Percentiles rank a stretch among this genome's conserved stretches.
phyloP scores from a whole-genome alignment of 768 basidiomycete genomes.

The Podaxis rugospora region DNA sequence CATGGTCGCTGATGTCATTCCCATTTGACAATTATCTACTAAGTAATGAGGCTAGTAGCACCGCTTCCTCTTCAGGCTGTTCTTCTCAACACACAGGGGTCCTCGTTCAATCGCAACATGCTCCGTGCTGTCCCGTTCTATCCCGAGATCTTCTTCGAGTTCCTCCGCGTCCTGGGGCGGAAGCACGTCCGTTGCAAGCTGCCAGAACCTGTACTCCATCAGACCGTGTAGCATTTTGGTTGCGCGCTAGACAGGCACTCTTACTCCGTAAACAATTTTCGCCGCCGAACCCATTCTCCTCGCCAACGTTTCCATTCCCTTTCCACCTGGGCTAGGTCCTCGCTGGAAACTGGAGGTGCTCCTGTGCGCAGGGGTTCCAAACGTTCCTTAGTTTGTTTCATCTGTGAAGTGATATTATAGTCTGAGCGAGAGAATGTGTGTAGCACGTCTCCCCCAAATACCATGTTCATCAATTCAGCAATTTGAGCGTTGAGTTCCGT shows the following conservation, averaged over 20 bases:
- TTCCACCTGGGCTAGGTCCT: slow-evolving; percentile 67
- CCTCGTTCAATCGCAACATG: slow-evolving; percentile 62
- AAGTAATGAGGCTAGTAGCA: slow-evolving; percentile 9
- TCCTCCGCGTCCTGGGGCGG: slow-evolving; percentile 57
- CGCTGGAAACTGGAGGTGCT: slow-evolving; percentile 60
- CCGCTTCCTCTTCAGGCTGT: slow-evolving; percentile 51
- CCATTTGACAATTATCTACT: not conserved
- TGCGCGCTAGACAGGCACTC: slow-evolving; percentile 22
- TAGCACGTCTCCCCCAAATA: slow-evolving; percentile 22
- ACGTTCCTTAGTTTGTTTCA: slow-evolving; percentile 40
- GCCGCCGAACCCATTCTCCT: slow-evolving; percentile 72
- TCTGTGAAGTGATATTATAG: slow-evolving; percentile 30
- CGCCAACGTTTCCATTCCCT: slow-evolving; percentile 78
- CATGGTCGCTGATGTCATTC: slow-evolving; percentile 16
- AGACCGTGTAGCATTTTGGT: slow-evolving; percentile 6
- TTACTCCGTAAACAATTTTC: slow-evolving; percentile 73
- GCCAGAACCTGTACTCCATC: slow-evolving; percentile 58
- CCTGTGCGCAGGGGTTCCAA: slow-evolving; percentile 67
- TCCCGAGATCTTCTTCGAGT: slow-evolving; percentile 77
- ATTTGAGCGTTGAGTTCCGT: slow-evolving; percentile 56
- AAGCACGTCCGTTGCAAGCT: slow-evolving; percentile 61
- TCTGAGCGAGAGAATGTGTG: slow-evolving; percentile 10
- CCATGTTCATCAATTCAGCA: slow-evolving; percentile 44
- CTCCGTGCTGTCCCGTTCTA: slow-evolving; percentile 74
- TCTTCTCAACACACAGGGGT: slow-evolving; percentile 44